Conservation (phyloP, 2,329 filamentous ascomycete genomes). For the Pseudogymnoascus sp. region DNA sequence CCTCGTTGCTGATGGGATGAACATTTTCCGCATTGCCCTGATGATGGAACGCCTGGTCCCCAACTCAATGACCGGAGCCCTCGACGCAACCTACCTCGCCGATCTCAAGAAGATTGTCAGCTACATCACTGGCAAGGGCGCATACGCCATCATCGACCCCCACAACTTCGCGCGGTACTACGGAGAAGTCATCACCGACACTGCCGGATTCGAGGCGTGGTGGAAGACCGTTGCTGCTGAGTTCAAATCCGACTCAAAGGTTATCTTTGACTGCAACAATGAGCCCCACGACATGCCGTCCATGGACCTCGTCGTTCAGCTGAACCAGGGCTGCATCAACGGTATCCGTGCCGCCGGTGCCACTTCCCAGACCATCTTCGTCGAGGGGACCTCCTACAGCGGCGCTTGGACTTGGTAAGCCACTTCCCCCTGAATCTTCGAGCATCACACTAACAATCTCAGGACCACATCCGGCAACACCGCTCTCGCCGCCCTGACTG, state of each 20-base stretch:
- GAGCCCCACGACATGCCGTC: slow-evolving; percentile 36
- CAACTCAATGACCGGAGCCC: slow-evolving; percentile 39
- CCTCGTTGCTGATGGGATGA: slow-evolving; percentile 48
- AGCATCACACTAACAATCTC: background rate
- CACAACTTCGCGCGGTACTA: slow-evolving; percentile 45
- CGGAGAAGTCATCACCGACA: slow-evolving; percentile 30
- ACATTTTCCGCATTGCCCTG: slow-evolving; percentile 46
- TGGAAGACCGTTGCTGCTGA: slow-evolving; percentile 34
- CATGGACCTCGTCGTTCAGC: slow-evolving; percentile 33
- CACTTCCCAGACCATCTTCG: slow-evolving; percentile 46
- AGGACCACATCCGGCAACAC: slow-evolving; percentile 35
- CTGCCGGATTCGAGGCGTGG: slow-evolving; percentile 33
- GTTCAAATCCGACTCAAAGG: slow-evolving; percentile 31
- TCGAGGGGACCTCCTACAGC: slow-evolving; percentile 43
- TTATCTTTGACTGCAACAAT: slow-evolving; percentile 38
- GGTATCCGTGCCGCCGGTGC: slow-evolving; percentile 36
- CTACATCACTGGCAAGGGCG: slow-evolving; percentile 41
- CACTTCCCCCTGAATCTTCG: background rate
- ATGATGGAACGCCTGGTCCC: slow-evolving; percentile 54
- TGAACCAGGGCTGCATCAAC: slow-evolving; percentile 37
- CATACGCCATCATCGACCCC: slow-evolving; percentile 40
- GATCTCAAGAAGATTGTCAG: slow-evolving; percentile 39
- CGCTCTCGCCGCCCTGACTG: slow-evolving; percentile 41
- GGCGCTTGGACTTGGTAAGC: slow-evolving; percentile 42
- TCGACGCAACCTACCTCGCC: slow-evolving; percentile 38